A percentile compares a stretch with the other conserved stretches of the same genome.
Conservation (phyloP, 139 green algal genomes). For the Chlorella sp. region DNA sequence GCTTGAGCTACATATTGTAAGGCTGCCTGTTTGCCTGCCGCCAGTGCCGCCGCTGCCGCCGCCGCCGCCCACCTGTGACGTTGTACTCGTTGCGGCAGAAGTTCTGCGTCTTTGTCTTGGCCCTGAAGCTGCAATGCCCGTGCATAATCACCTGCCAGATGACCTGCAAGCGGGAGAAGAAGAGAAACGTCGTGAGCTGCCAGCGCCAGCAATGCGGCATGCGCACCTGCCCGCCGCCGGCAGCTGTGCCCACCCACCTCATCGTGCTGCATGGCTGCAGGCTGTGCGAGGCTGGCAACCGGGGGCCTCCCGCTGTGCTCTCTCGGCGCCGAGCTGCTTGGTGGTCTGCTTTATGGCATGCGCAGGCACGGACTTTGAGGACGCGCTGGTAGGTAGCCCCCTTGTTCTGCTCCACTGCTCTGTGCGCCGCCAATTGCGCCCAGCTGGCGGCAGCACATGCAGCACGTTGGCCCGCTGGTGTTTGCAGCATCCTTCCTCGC, state of each 20-base stretch:
- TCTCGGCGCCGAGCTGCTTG: neutral
- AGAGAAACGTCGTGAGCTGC: neutral
- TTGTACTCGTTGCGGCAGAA: conserved; percentile 99
- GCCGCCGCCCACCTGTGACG: conserved; percentile 77
- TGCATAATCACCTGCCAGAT: conserved; percentile 96
- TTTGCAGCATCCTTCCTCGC: no score
- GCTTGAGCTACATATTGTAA: neutral
- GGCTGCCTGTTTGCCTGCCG: neutral
- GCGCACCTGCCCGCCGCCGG: neutral
- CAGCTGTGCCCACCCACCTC: conserved; percentile 22
- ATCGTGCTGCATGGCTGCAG: conserved; percentile 50
- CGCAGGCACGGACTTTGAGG: no score
- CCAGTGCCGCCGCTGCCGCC: neutral
- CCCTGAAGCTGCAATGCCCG: conserved; percentile 94
- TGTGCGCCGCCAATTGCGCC: no score
- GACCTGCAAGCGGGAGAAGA: conserved; percentile 15
- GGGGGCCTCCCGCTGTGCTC: neutral
- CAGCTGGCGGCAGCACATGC: no score
- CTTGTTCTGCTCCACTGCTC: no score
- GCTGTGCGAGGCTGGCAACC: neutral
- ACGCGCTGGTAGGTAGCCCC: no score
- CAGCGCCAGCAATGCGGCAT: conserved; percentile 10
- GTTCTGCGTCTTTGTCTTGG: conserved; percentile 91
- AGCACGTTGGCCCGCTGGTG: no score
- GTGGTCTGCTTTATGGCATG: neutral